Evolutionary conservation across 345 rosid genomes (phyloP).

Genomic region (Litchi chinensis): DNA sequence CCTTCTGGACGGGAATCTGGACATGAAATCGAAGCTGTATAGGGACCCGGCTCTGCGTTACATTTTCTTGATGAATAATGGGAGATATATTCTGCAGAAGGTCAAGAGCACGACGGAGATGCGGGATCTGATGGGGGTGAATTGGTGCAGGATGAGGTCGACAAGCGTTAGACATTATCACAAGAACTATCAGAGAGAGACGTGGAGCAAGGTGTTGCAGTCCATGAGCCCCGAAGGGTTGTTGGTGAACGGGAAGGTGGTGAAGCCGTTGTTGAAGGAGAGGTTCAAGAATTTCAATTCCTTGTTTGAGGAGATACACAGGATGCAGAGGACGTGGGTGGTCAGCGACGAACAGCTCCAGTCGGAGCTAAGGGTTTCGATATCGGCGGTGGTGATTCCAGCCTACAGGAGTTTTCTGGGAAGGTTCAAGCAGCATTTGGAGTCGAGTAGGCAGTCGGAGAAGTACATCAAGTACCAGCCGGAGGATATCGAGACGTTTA

Average conservation of each 20-base stretch:
- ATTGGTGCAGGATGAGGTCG: constrained; percentile 67
- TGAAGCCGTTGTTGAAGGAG: constrained; percentile 70
- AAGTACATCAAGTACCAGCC: constrained; percentile 86
- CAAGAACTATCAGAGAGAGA: constrained; percentile 79
- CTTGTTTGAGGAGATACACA: constrained; percentile 87
- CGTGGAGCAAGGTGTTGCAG: constrained; percentile 73
- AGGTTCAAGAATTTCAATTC: constrained; percentile 72
- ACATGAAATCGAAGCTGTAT: constrained; percentile 63
- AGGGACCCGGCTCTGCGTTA: constrained; percentile 55
- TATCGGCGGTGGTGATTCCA: constrained; percentile 78
- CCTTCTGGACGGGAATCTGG: constrained; percentile 64
- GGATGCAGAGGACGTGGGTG: constrained; percentile 85
- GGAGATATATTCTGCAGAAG: constrained; percentile 76
- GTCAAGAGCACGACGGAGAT: constrained; percentile 69
- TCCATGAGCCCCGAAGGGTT: constrained; percentile 71
- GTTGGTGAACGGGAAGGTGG: constrained; percentile 61
- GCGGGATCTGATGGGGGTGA: constrained; percentile 56
- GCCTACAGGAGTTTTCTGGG: constrained; percentile 80
- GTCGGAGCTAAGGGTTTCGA: constrained; percentile 84
- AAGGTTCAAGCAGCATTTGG: constrained; percentile 70
- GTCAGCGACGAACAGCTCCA: constrained; percentile 86
- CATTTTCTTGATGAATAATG: constrained; percentile 94
- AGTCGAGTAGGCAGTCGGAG: constrained; percentile 63
- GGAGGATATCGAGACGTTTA: constrained; percentile 68
- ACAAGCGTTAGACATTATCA: constrained; percentile 74